Evolutionary conservation across 179 eudicot genomes (phyloP).

Genomic region (Carnegiea gigantea): DNA sequence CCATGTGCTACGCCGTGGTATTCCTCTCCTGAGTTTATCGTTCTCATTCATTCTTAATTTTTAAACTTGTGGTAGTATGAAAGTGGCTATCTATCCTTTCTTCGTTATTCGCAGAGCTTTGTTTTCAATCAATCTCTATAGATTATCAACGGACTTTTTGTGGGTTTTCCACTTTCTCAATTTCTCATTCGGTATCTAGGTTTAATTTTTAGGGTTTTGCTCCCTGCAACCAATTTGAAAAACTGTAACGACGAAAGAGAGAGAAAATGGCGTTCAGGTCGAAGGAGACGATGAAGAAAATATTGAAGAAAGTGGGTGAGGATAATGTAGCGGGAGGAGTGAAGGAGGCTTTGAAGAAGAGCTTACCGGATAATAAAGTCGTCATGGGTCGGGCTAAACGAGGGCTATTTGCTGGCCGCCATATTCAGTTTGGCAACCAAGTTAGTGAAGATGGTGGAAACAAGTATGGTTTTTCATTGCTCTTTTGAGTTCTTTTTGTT

Average conservation of each 20-base stretch:
- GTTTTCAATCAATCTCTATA: too few species aligned
- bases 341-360: slow-evolving; percentile 57
- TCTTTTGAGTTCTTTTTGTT: neutral
- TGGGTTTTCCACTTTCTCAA: too few species aligned
- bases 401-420: slow-evolving; percentile 90
- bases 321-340: slow-evolving; percentile 63
- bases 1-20: neutral
- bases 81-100: too few species aligned
- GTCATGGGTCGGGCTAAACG: slow-evolving; percentile 97
- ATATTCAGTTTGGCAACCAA: slow-evolving; percentile 85
- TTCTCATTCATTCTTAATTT: too few species aligned
- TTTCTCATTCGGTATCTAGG: neutral
- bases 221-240: neutral
- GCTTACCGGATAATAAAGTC: slow-evolving; percentile 59
- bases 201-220: neutral
- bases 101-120: too few species aligned
- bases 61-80: too few species aligned
- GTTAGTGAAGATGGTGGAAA: slow-evolving; percentile 96
- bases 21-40: neutral
- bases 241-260: neutral
- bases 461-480: slow-evolving; percentile 47
- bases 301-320: slow-evolving; percentile 77
- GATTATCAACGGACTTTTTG: too few species aligned
- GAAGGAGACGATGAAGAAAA: slow-evolving; percentile 74
- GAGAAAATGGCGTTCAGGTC: slow-evolving; percentile 29